Evolutionary conservation across 768 basidiomycete genomes (phyloP).

Genomic region (Mycena galericulata): DNA sequence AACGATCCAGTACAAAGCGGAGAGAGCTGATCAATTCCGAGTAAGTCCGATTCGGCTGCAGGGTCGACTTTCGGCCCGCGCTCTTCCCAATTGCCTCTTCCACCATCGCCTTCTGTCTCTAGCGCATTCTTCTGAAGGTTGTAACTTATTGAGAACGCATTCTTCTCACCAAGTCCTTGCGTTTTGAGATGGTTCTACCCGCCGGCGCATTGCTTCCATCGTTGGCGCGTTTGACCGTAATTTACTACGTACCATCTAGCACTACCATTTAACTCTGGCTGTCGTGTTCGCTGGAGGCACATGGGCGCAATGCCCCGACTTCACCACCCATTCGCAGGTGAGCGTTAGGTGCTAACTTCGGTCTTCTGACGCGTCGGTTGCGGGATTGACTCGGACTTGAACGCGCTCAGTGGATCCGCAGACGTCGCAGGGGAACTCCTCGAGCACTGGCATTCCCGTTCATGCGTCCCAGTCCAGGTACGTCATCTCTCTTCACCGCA

Average conservation of each 20-base stretch:
- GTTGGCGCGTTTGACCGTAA: no score
- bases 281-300: slow-evolving; percentile 33
- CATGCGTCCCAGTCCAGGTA: slow-evolving; percentile 67
- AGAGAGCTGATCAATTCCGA: no score
- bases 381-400: neutral
- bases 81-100: no score
- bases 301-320: slow-evolving; percentile 58
- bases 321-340: slow-evolving; percentile 42
- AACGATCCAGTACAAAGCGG: no score
- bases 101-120: no score
- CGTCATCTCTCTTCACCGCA: neutral
- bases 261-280: slow-evolving; percentile 25
- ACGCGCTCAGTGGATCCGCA: slow-evolving; percentile 43
- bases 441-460: slow-evolving; percentile 71
- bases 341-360: neutral
- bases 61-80: no score
- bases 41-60: no score
- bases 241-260: neutral
- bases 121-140: no score
- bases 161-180: no score
- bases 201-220: neutral
- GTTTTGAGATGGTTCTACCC: no score
- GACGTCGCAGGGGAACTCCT: slow-evolving; percentile 71
- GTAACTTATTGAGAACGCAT: no score
- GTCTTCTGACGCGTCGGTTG: no score